Evolutionary conservation across 306 rosid genomes (phyloP), one percentile per base, ranked within the genome.

Genomic region (Citrullus mucosospermus): DNA sequence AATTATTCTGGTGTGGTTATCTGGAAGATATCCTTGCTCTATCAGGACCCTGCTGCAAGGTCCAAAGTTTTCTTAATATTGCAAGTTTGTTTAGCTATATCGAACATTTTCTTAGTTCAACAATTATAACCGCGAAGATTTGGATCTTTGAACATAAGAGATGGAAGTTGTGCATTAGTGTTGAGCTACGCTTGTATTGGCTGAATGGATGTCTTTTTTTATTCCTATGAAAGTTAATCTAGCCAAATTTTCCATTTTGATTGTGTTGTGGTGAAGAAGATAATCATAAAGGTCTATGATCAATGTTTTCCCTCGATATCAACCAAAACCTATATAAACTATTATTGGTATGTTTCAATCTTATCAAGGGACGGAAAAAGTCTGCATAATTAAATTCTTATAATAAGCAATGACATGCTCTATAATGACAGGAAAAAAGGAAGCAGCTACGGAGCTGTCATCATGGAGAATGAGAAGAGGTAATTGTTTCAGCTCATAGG

Each of bases 361-460:
- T 11, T 9, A 13, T 32, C 39, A 30, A 11, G 8, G 13, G 39
- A 67, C n/a, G 50, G 46, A 65, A 63, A 32, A 16, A 16, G 13
- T 16, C 8, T 15, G 46, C 22, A 34, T 38, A 44, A 14, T 59
- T 60, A 44, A 38, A 22, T 53, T 76, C 6, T n/a, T 76, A 62
- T 62, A 11, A 8, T 4, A 69, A n/a, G 11, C 5, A 75, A 9
- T 56, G 41, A 51, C 79, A 18, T 68, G 82, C 43, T 80, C 5
- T 34, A 46, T 50, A 28, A 78, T 81, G 51, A 82, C 97, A 93
- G 97, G 84, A 93, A 85, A 89, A 86, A 93, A 86, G 93, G 93
- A 81, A 88, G 53, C 89, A 86, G 78, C 90, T 84, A 86, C 18
- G 89, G 84, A 68, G 58, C 76, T 70, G 83, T 79, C 87, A 81